Evolutionary conservation across 1,284 basidiomycete genomes (phyloP), one percentile per base, ranked within the genome.

Genomic region (Marasmius sp.): DNA sequence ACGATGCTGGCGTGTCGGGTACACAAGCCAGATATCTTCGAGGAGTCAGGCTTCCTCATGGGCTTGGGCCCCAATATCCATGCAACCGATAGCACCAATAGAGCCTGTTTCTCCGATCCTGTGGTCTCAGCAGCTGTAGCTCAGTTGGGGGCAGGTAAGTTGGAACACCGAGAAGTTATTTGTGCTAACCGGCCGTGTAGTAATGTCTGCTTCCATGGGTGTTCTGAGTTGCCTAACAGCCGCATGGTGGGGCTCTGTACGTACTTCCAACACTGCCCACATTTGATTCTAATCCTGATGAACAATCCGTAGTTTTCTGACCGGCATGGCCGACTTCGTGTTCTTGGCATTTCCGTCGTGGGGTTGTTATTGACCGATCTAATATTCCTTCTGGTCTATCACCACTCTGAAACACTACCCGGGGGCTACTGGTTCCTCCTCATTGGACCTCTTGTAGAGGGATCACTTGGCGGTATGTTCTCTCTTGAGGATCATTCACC

Each of bases 381-480:
- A 33, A 85, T 78, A 64, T 89, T 94, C 67, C 81, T 95, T 57
- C 69, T 88, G 57, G 88, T 92, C 9, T 80, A 85, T 37, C 78
- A 77, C 56, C 89, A 83, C 72, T 84, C 84, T 39, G 75, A 84
- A 58, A 68, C 75, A 16, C 75, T 93, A 6, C 91, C 92, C 1
- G 91, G 93, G 6, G 91, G 92, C 12, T 94, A 94, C 73, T 91
- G 91, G 83, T 89, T 93, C 70, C 79, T 95, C n/a, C 68, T 95
- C 9, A 67, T 91, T 12, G 91, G 91, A 1, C 86, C 89, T 9
- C 68, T 87, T 3, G 63, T 94, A 1, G 93, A 96, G 65, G 95
- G 95, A 8, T 63, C 83, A 3, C 74, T 94, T 7, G 95, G 95
- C 62, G 92, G 95, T 84, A 72, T 75, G 33, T 34, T 18, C 48